Conservation (phyloP, 805 yeast species). For the Teunomyces barrocoloradensis region DNA sequence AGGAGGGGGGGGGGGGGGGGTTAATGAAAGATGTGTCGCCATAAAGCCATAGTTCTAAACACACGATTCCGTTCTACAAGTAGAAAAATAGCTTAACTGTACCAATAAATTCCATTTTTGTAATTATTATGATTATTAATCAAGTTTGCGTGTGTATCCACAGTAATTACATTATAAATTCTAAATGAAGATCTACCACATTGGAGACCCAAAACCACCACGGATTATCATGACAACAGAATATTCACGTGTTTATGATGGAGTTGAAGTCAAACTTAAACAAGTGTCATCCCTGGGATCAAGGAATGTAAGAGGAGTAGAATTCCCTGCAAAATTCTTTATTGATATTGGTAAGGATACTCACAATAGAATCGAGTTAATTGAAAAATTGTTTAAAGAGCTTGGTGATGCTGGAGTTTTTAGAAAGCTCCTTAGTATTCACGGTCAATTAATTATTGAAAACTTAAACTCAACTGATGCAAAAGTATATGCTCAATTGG, state of each 20-base stretch:
- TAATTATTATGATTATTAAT: neutral
- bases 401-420: constrained; percentile 6
- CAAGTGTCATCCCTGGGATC: neutral
- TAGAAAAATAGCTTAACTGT: neutral
- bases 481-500: constrained; percentile 5
- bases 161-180: neutral
- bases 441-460: constrained; percentile 9
- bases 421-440: constrained; percentile 4
- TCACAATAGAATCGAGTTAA: neutral
- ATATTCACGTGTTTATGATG: neutral
- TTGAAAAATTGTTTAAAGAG: constrained; percentile 4
- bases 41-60: neutral
- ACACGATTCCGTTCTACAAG: neutral
- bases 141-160: neutral
- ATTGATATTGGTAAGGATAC: neutral
- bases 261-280: neutral
- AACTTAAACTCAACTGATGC: constrained; percentile 6
- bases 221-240: neutral
- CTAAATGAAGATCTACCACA: neutral
- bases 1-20: too few species aligned
- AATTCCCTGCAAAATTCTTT: constrained; percentile 4
- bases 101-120: neutral
- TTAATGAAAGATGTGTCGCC: neutral
- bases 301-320: constrained; percentile 4
- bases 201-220: too few species aligned